phyloP scores from a whole-genome alignment of 1,139 yeast genomes.

The Diutina neorugosa region DNA sequence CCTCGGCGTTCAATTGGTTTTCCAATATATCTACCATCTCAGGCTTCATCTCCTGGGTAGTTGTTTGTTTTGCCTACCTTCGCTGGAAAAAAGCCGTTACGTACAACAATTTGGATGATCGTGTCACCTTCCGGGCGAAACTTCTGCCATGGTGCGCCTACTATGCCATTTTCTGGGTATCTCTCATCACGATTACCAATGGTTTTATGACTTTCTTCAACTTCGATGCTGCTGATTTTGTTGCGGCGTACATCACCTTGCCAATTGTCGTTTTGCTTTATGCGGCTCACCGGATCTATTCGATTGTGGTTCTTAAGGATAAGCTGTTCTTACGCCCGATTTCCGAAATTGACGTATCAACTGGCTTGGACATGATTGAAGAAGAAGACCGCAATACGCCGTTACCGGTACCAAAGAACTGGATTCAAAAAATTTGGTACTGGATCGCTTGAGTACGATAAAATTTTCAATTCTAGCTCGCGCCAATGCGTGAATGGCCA shows the following conservation, averaged over 20 bases:
- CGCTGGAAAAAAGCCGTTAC: constrained; percentile 44
- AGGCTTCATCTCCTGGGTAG: constrained; percentile 58
- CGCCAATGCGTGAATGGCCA: not conserved
- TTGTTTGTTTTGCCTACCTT: constrained; percentile 23
- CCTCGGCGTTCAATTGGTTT: constrained; percentile 51
- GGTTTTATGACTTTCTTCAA: constrained; percentile 49
- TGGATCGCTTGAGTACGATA: not conserved
- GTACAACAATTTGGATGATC: constrained; percentile 26
- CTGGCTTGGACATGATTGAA: constrained; percentile 25
- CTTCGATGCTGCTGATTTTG: constrained; percentile 31
- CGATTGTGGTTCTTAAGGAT: constrained; percentile 17
- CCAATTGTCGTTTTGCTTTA: constrained; percentile 41
- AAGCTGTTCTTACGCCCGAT: constrained; percentile 24
- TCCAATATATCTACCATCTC: constrained; percentile 62
- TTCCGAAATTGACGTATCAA: constrained; percentile 30
- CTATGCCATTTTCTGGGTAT: constrained; percentile 29
- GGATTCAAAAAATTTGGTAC: not conserved
- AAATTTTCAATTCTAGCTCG: not conserved
- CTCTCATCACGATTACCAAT: constrained; percentile 38
- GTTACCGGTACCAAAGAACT: not conserved
- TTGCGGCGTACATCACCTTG: constrained; percentile 51
- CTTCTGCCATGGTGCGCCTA: constrained; percentile 41
- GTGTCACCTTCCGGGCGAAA: constrained; percentile 36
- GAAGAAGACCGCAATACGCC: not conserved
- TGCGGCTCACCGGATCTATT: constrained; percentile 26